Evolutionary conservation across 805 yeast genomes (phyloP).

Genomic region (Lipomyces spencermartinsiae): DNA sequence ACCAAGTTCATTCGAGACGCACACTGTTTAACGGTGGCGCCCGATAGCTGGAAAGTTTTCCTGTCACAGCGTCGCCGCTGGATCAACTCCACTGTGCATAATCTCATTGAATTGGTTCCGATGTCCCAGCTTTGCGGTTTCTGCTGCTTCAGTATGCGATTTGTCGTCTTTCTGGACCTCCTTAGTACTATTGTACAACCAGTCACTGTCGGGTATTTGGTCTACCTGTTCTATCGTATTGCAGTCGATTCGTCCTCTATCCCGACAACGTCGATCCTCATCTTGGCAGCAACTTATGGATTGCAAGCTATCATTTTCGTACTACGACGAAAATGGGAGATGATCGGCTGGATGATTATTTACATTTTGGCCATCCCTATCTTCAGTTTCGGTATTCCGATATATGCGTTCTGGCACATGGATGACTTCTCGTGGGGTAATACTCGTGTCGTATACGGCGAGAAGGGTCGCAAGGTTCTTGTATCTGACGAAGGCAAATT

Average conservation of each 20-base stretch:
- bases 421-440: slow-evolving; percentile 75
- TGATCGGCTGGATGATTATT: slow-evolving; percentile 62
- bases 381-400: slow-evolving; percentile 63
- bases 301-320: slow-evolving; percentile 62
- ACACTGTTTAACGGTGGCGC: slow-evolving; percentile 64
- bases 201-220: slow-evolving; percentile 57
- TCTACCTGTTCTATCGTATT: slow-evolving; percentile 60
- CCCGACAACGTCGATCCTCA: slow-evolving; percentile 61
- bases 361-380: slow-evolving; percentile 64
- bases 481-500: slow-evolving; percentile 57
- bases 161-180: slow-evolving; percentile 62
- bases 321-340: slow-evolving; percentile 53
- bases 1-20: slow-evolving; percentile 65
- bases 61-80: slow-evolving; percentile 71
- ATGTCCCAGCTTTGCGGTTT: slow-evolving; percentile 68
- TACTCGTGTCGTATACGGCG: slow-evolving; percentile 64
- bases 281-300: slow-evolving; percentile 63
- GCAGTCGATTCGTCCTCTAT: slow-evolving; percentile 54
- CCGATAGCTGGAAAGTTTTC: slow-evolving; percentile 61
- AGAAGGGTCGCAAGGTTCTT: slow-evolving; percentile 56
- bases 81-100: slow-evolving; percentile 71
- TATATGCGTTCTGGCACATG: slow-evolving; percentile 67
- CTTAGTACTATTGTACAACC: slow-evolving; percentile 67
- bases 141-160: slow-evolving; percentile 69
- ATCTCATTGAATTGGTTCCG: slow-evolving; percentile 64